Percentiles rank a stretch among this genome's conserved stretches.
These are phyloP conservation scores for Botrytis tulipae DNA, from an alignment of 2,329 filamentous ascomycete species.

Conservation along the genomic window DNA sequence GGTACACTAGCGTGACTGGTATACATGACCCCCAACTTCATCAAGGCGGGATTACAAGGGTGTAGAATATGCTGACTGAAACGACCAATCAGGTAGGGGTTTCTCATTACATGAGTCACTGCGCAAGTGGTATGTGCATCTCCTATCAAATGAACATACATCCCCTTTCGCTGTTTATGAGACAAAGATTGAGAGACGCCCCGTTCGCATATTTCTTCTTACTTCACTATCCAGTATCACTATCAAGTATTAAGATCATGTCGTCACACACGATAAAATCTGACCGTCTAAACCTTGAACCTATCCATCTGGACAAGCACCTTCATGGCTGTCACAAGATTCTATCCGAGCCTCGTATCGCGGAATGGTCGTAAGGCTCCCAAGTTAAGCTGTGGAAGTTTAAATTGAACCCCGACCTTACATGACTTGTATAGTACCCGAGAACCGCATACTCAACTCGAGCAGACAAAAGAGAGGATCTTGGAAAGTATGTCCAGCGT, in stretches of 20 bases:
- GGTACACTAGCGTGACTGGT: not conserved
- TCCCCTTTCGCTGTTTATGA: not conserved
- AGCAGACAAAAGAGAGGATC: not conserved
- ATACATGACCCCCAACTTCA: not conserved
- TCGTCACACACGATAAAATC: not conserved
- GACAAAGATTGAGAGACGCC: not conserved
- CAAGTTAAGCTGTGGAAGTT: not conserved
- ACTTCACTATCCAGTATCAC: not conserved
- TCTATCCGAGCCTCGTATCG: not conserved
- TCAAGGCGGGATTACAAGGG: not conserved
- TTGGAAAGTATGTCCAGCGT: not conserved
- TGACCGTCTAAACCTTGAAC: constrained; percentile 5
- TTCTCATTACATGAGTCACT: not conserved
- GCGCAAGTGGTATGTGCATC: not conserved
- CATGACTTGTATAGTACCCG: not conserved
- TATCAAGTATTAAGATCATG: not conserved
- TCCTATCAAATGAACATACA: not conserved
- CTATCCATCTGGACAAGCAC: not conserved
- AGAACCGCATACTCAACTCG: not conserved
- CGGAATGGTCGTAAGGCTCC: constrained; percentile 9
- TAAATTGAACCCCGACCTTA: not conserved
- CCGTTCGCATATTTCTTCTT: not conserved
- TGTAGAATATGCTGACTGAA: not conserved
- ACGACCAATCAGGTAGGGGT: not conserved
- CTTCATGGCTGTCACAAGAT: not conserved